A percentile compares a stretch with the other conserved stretches of the same genome.
These are phyloP conservation scores for Vitis labrusca DNA, from an alignment of 164 flowering plant genomes.

Conservation along the genomic window DNA sequence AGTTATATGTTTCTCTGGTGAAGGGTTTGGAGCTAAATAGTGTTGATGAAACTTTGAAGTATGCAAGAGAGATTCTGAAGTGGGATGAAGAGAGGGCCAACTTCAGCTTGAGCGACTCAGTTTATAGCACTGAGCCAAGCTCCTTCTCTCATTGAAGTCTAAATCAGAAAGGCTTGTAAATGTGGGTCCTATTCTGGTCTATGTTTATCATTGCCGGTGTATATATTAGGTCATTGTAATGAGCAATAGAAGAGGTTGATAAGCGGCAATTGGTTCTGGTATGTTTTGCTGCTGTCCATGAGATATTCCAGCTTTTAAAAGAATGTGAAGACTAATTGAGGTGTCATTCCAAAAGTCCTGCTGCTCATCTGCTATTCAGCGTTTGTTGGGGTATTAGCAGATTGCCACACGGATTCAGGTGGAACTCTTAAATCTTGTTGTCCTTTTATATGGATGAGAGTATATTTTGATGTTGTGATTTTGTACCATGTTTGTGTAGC, in stretches of 20 bases:
- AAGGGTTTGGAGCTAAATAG: slow-evolving; percentile 66
- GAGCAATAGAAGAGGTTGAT: slow-evolving; percentile 4
- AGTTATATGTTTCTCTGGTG: slow-evolving; percentile 65
- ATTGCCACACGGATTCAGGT: neutral
- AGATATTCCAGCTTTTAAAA: neutral
- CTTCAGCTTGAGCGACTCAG: slow-evolving; percentile 58
- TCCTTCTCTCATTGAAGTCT: slow-evolving; percentile 49
- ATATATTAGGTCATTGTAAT: slow-evolving; percentile 17
- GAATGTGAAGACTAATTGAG: too few relatives aligned
- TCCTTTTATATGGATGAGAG: neutral
- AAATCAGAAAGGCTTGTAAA: slow-evolving; percentile 7
- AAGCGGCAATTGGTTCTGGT: neutral
- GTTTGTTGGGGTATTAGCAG: neutral
- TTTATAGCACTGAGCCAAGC: slow-evolving; percentile 76
- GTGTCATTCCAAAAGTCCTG: too few relatives aligned
- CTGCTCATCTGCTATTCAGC: too few relatives aligned
- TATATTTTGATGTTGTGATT: neutral
- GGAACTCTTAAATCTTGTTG: too few relatives aligned
- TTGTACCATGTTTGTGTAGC: slow-evolving; percentile 7
- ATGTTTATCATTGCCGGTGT: slow-evolving; percentile 10
- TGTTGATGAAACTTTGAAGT: slow-evolving; percentile 73
- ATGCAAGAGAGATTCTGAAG: slow-evolving; percentile 78
- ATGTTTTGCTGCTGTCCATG: slow-evolving; percentile 1
- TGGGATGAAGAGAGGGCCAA: slow-evolving; percentile 84
- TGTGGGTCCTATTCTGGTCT: neutral